Conservation (phyloP, 192 early-diverging fungal species). For the Kappamyces sp. region DNA sequence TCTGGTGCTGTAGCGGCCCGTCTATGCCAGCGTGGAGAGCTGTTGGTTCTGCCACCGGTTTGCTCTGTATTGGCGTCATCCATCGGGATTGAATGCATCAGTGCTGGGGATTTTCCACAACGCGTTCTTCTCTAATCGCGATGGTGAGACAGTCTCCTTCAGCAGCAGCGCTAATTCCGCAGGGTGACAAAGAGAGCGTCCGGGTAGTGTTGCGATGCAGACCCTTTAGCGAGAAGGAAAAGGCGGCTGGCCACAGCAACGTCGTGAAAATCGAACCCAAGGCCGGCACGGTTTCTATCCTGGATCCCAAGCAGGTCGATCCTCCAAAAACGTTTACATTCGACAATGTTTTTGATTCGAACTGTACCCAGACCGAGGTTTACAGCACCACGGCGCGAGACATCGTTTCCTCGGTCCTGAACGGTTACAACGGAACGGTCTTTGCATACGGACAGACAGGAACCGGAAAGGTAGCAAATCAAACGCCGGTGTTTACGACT, state of each 20-base stretch:
- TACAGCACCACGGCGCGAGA: constrained; percentile 51
- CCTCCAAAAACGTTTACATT: constrained; percentile 58
- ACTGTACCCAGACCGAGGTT: constrained; percentile 46
- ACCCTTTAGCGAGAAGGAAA: constrained; percentile 58
- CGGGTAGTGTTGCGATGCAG: constrained; percentile 57
- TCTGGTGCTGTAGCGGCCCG: too few species aligned
- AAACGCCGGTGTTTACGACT: not conserved
- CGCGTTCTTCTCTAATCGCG: too few species aligned
- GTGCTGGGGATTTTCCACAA: too few species aligned
- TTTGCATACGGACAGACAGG: constrained; percentile 60
- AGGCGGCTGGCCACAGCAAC: constrained; percentile 46
- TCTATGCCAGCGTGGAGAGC: too few species aligned
- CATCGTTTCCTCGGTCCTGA: constrained; percentile 54
- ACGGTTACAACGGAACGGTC: constrained; percentile 60
- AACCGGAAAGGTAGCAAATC: constrained; percentile 48
- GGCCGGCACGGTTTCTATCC: constrained; percentile 40
- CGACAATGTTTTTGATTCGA: constrained; percentile 53
- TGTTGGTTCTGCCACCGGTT: too few species aligned
- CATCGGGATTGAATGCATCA: too few species aligned
- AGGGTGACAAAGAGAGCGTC: constrained; percentile 46
- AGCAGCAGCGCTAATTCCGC: not conserved
- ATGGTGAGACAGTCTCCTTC: too few species aligned
- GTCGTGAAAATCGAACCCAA: constrained; percentile 47
- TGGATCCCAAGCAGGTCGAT: constrained; percentile 35
- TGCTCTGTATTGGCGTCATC: too few species aligned